Base-by-base conservation (phyloP, 495 filamentous ascomycete genomes). In the Tuber magnatum region DNA sequence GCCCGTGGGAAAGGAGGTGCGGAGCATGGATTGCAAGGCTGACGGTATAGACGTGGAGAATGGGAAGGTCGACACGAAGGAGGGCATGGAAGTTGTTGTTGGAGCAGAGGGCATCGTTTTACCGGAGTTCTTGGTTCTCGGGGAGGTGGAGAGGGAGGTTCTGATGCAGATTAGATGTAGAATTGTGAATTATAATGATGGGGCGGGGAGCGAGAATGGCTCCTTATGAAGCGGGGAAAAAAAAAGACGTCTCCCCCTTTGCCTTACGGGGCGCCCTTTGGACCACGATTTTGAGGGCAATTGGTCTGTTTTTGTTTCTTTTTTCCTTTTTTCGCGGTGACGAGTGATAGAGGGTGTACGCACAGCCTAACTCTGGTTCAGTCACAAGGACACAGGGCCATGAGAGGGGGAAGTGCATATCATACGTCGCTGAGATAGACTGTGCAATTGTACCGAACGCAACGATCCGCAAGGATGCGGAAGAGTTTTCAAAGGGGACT, bases 1-100 rank as follows among this genome's bases (percentile, higher is more conserved):
- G 44, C 78, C 84, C 74, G 83, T 86, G 22, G 83, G 86, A 22
- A 76, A 42, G n/a, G 77, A 80, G 51, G 71, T 51, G 32, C 46
- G 75, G 72, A 75, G 43, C 41, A 73, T 39, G 43, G 65, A 18
- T 28, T 1, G 0, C 2, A 35, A 38, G 18, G 38, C 3, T 18
- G 74, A 77, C 39, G 42, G 40, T 24, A 71, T 70, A 56, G 73
- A 72, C 3, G 61, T 41, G 39, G 65, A 40, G 39, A 74, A 71
- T 46, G 65, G 51, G 51, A 43, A 32, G 41, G 71, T 14, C 16
- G 39, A 69, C 20, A 40, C 42, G 20, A 24, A 40, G 18, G 28
- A 5, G 32, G 32, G 22, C 44, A 69, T 39, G 35, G 70, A 51
- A 10, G 70, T 81, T 4, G 32, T 78, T 12, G 71, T 82, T 14